phyloP scores from a whole-genome alignment of 1,284 basidiomycete species.

The Rhodotorula glutinis region DNA sequence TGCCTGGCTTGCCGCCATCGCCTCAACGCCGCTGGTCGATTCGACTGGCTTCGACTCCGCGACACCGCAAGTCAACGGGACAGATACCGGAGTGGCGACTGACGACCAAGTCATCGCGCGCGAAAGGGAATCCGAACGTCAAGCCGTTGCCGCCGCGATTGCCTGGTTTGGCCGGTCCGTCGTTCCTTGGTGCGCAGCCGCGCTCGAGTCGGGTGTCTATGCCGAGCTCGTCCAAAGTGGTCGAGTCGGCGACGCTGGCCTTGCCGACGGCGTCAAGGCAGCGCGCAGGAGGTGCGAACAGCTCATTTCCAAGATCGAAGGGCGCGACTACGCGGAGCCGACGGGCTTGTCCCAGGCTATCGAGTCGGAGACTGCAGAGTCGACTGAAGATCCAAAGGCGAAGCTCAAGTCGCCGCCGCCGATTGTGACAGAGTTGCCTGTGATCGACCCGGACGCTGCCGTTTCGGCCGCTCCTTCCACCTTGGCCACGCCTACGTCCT shows the following conservation, averaged over 20 bases:
- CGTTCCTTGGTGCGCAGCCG: constrained; percentile 39
- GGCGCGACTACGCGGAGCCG: constrained; percentile 11
- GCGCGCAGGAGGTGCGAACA: constrained; percentile 25
- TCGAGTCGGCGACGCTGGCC: not conserved
- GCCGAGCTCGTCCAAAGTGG: constrained; percentile 13
- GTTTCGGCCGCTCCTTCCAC: not conserved
- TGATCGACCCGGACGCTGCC: constrained; percentile 4
- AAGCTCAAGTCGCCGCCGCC: not conserved
- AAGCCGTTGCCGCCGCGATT: constrained; percentile 17
- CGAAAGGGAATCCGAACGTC: constrained; percentile 28
- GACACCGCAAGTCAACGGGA: not conserved
- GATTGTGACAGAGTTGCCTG: not conserved
- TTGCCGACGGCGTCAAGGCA: constrained; percentile 6
- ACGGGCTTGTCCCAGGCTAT: too few relatives aligned
- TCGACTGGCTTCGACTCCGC: not conserved
- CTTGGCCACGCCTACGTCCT: not conserved
- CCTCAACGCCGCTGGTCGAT: constrained; percentile 5
- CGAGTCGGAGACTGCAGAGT: not conserved
- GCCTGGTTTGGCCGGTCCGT: constrained; percentile 35
- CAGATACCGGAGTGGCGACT: not conserved
- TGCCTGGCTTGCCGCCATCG: constrained; percentile 29
- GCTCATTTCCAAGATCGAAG: constrained; percentile 31
- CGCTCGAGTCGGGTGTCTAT: constrained; percentile 38
- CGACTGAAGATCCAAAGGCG: not conserved
- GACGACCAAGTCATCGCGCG: constrained; percentile 17